Conservation (phyloP, 1,284 basidiomycete genomes). For the Phlebopus sp. region DNA sequence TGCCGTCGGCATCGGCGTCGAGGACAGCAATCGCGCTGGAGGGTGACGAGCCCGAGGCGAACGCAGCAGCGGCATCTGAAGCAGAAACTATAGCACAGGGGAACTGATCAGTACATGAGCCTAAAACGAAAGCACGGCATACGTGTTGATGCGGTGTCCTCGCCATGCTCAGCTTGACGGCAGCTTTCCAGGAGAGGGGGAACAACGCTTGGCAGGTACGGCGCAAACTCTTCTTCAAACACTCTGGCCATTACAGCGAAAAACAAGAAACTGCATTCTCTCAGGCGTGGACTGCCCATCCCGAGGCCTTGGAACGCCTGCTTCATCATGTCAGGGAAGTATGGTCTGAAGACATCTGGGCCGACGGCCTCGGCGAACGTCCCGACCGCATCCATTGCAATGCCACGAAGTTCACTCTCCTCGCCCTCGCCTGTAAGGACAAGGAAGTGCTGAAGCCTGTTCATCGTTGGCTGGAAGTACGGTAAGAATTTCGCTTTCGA, state of each 20-base stretch:
- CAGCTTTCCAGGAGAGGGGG: conserved; percentile 85
- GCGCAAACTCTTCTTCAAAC: conserved; percentile 92
- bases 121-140: conserved; percentile 18
- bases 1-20: conserved; percentile 53
- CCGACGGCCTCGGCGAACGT: conserved; percentile 98
- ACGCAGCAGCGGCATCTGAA: conserved; percentile 50
- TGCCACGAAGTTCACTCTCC: conserved; percentile 93
- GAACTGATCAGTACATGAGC: conserved; percentile 1
- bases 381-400: conserved; percentile 97
- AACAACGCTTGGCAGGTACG: conserved; percentile 84
- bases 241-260: conserved; percentile 98
- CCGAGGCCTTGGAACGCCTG: conserved; percentile 91
- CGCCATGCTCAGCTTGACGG: conserved; percentile 81
- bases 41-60: conserved; percentile 72
- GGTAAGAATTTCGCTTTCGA: conserved; percentile 90
- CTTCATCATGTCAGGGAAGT: conserved; percentile 95
- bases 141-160: conserved; percentile 49
- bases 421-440: conserved; percentile 82
- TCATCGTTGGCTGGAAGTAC: conserved; percentile 94
- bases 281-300: conserved; percentile 82
- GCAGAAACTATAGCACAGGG: conserved; percentile 40
- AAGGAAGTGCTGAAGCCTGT: conserved; percentile 84
- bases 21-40: conserved; percentile 63
- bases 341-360: conserved; percentile 91
- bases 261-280: conserved; percentile 98